Evolutionary conservation across 2,329 filamentous ascomycete genomes (phyloP), one percentile per base, ranked within the genome.

Genomic region (Cercospora citrullina): DNA sequence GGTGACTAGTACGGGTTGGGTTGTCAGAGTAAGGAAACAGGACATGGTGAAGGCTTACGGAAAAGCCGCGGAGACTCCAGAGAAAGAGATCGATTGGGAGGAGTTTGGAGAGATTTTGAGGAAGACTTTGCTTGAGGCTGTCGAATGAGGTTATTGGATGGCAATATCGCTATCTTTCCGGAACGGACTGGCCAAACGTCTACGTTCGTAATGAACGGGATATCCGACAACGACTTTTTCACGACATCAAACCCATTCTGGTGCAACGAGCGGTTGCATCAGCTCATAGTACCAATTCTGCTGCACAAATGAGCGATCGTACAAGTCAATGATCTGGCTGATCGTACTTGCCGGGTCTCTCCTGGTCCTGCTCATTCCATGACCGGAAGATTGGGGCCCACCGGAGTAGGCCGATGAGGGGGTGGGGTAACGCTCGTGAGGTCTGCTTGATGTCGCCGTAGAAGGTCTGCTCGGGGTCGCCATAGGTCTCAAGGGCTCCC

Each of bases 1-100:
- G 75, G 75, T 84, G 3, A 84, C 82, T 16, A 78, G 78, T 10
- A 77, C 72, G 14, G 80, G 80, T 4, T 84, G 82, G 81, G 72
- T 81, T 28, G 80, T 83, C 0, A 76, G 73, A 59, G 74, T 84
- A 6, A 77, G 78, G 33, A 71, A 72, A 28, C 73, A 78, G 16
- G 73, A 82, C 31, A 81, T 84, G 81, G 69, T 65, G 48, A 72
- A 72, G 55, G 78, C 79, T 21, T 84, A 83, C 21, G 75, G 78
- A 53, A 78, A 76, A 5, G 77, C 77, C 63, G 68, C 69, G 1
- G 57, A 68, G 63, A 73, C 72, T 26, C 74, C 74, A 14, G 78
- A 77, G 4, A 74, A 82, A 4, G 75, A 71, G 10, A 79, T 81
- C 6, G 36, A 68, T 23, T 72, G 68, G 63, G 74, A 75, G 0